These are phyloP conservation scores for Geosiphon pyriformis DNA, from an alignment of 192 early-diverging fungal species.

Conservation along the genomic window DNA sequence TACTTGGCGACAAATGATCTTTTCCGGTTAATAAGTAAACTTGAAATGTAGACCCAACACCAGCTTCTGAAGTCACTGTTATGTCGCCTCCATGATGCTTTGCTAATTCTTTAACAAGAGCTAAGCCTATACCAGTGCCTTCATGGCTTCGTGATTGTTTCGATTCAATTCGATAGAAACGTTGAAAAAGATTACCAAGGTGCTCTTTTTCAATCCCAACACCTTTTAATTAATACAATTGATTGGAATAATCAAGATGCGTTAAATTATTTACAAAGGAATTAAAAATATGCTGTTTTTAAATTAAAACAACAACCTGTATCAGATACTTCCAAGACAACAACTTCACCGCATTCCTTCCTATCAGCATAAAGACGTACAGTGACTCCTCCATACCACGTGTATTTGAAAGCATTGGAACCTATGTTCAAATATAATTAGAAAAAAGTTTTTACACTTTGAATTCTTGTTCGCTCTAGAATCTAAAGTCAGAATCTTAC, in stretches of 20 bases:
- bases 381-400: constrained; percentile 41
- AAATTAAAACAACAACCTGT: constrained; percentile 2
- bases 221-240: constrained; percentile 20
- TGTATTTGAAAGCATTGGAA: constrained; percentile 45
- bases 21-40: constrained; percentile 44
- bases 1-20: constrained; percentile 29
- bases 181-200: constrained; percentile 43
- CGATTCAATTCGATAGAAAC: constrained; percentile 53
- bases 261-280: not conserved
- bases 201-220: constrained; percentile 49
- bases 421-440: not conserved
- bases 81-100: constrained; percentile 48
- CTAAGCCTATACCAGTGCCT: constrained; percentile 56
- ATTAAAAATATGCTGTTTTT: not conserved
- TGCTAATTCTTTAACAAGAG: constrained; percentile 49
- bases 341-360: constrained; percentile 28
- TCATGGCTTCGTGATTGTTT: constrained; percentile 46
- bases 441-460: not conserved
- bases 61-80: constrained; percentile 31
- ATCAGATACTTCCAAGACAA: constrained; percentile 33
- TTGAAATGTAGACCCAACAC: constrained; percentile 43
- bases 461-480: not conserved
- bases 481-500: not conserved
- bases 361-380: constrained; percentile 41
- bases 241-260: not conserved